These are phyloP conservation scores for Solanum chiquidenum DNA, from an alignment of 257 asterid genomes.

Conservation along the genomic window DNA sequence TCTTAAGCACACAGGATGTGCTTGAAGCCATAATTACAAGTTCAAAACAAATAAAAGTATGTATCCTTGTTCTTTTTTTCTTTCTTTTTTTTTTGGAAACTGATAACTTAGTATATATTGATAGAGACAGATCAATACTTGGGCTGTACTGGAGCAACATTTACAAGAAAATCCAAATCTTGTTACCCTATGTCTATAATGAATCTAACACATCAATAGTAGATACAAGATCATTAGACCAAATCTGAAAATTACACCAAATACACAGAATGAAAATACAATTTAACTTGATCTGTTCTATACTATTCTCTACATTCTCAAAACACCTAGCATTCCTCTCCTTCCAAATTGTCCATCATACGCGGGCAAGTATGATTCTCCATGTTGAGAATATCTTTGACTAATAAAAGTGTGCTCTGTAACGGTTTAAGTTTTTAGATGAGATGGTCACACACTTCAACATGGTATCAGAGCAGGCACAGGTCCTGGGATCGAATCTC, in stretches of 20 bases:
- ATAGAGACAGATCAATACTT: neutral
- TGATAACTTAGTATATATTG: neutral
- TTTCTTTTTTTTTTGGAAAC: neutral
- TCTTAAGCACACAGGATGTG: neutral
- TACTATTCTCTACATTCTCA: neutral
- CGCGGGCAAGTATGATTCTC: neutral
- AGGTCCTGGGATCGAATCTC: neutral
- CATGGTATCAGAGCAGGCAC: neutral
- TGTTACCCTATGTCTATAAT: neutral
- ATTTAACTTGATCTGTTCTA: neutral
- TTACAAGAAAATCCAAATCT: neutral
- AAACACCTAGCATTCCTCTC: neutral
- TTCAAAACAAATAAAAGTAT: neutral
- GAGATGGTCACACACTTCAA: neutral
- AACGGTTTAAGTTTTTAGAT: neutral
- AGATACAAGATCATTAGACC: neutral
- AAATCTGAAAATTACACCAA: neutral
- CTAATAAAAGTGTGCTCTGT: neutral
- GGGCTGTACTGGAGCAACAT: neutral
- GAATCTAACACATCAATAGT: neutral
- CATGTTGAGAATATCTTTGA: neutral
- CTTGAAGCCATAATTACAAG: neutral
- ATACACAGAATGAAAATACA: neutral
- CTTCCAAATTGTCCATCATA: neutral
- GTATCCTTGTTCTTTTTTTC: neutral